A percentile compares a stretch with the other conserved stretches of the same genome.
Evolutionary conservation across 2,329 filamentous ascomycete genomes (phyloP).

Genomic region (Xylaria sp.): DNA sequence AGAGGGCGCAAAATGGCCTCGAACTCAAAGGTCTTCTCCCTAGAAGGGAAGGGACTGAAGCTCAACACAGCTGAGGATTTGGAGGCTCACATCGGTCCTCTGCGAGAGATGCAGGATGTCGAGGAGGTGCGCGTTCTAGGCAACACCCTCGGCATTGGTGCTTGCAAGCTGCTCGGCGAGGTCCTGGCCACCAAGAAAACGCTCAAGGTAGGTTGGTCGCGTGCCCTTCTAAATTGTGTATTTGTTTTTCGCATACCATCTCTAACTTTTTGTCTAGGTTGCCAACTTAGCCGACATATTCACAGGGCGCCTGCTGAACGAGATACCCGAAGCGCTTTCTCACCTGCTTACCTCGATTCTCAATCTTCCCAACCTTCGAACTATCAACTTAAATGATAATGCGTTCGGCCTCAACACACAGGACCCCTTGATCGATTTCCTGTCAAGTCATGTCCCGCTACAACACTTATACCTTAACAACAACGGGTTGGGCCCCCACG

Average conservation of each 20-base stretch:
- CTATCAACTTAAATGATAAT: conserved; percentile 96
- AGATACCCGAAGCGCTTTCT: conserved; percentile 91
- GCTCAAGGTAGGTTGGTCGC: conserved; percentile 67
- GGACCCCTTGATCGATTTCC: conserved; percentile 90
- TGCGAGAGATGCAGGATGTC: conserved; percentile 77
- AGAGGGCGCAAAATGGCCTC: conserved; percentile 57
- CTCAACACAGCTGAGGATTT: conserved; percentile 90
- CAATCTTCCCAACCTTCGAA: conserved; percentile 85
- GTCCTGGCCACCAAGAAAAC: conserved; percentile 86
- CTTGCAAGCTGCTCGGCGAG: conserved; percentile 85
- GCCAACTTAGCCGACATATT: conserved; percentile 98
- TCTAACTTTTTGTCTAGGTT: conserved; percentile 57
- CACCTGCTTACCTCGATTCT: conserved; percentile 87
- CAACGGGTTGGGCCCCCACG: conserved; percentile 93
- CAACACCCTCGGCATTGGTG: conserved; percentile 91
- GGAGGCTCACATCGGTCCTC: conserved; percentile 80
- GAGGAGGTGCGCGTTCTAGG: conserved; percentile 89
- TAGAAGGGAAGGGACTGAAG: conserved; percentile 92
- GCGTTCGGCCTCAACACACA: conserved; percentile 97
- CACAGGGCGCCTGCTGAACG: conserved; percentile 89
- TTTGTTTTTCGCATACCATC: not conserved
- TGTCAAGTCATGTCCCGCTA: conserved; percentile 86
- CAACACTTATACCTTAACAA: conserved; percentile 98
- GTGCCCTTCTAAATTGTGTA: not conserved
- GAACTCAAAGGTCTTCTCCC: conserved; percentile 79